Evolutionary conservation across 768 basidiomycete species (phyloP).

Genomic region (Pleurotus tuoliensis): DNA sequence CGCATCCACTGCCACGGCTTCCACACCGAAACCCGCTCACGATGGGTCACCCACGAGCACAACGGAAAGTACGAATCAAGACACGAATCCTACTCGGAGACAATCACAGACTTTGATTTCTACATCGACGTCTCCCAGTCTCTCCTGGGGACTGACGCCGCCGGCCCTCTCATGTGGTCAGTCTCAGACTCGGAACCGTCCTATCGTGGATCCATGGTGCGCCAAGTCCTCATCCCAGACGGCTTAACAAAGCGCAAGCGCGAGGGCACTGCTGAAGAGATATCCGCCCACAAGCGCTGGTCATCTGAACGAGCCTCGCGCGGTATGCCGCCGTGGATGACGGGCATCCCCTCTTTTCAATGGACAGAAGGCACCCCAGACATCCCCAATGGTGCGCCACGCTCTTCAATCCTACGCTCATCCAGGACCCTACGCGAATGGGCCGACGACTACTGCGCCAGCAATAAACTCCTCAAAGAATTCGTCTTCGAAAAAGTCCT

Average conservation of each 20-base stretch:
- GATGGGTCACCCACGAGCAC: constrained; percentile 37
- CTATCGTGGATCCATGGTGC: constrained; percentile 60
- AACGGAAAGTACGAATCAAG: constrained; percentile 29
- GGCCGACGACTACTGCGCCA: constrained; percentile 81
- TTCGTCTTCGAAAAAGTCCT: constrained; percentile 64
- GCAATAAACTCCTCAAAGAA: constrained; percentile 69
- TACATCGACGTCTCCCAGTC: constrained; percentile 49
- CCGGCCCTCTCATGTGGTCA: constrained; percentile 30
- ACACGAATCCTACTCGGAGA: constrained; percentile 54
- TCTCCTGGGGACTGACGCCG: constrained; percentile 22
- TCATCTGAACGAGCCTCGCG: constrained; percentile 33
- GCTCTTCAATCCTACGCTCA: constrained; percentile 35
- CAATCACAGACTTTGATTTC: constrained; percentile 68
- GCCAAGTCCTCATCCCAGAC: constrained; percentile 44
- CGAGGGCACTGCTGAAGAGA: constrained; percentile 38
- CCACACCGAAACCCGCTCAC: constrained; percentile 51
- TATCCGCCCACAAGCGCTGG: constrained; percentile 41
- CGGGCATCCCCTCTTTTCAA: constrained; percentile 14
- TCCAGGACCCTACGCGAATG: constrained; percentile 69
- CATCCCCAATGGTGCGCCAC: not conserved
- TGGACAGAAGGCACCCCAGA: constrained; percentile 8
- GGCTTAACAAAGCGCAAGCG: constrained; percentile 17
- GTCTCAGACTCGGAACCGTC: constrained; percentile 60
- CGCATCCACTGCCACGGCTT: constrained; percentile 49
- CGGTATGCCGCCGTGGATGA: constrained; percentile 49